A percentile compares a stretch with the other conserved stretches of the same genome.
Evolutionary conservation across 495 filamentous ascomycete genomes (phyloP).

Genomic region (Penicillium turbatum): DNA sequence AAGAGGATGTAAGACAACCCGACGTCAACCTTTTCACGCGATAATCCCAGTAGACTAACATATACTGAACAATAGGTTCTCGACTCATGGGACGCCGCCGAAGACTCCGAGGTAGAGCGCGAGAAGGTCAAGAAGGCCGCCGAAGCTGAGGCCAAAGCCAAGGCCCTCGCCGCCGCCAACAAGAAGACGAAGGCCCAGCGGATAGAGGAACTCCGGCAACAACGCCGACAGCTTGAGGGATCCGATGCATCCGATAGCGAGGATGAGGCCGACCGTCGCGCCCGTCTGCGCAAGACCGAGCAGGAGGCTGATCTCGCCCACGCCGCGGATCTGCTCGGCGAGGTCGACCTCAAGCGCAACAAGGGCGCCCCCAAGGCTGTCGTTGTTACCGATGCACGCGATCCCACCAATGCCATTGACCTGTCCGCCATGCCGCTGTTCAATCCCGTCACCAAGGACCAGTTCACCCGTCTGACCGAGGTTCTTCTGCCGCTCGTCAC

Average conservation of each 20-base stretch:
- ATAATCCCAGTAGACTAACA: constrained; percentile 4
- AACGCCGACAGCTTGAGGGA: constrained; percentile 44
- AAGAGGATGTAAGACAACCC: constrained; percentile 67
- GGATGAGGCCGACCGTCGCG: constrained; percentile 65
- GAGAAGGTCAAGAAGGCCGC: constrained; percentile 87
- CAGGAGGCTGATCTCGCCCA: constrained; percentile 86
- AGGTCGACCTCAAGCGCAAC: constrained; percentile 65
- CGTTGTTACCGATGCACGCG: constrained; percentile 57
- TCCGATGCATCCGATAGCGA: constrained; percentile 63
- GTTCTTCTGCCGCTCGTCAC: constrained; percentile 70
- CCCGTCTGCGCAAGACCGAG: constrained; percentile 70
- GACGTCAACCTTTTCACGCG: neutral
- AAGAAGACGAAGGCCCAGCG: constrained; percentile 89
- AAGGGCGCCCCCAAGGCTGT: constrained; percentile 59
- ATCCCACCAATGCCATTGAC: constrained; percentile 77
- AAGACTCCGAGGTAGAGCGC: constrained; percentile 94
- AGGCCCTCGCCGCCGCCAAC: constrained; percentile 83
- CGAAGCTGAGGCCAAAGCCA: constrained; percentile 82
- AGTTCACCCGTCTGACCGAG: constrained; percentile 73
- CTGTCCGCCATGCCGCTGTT: constrained; percentile 75
- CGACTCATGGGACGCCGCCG: constrained; percentile 95
- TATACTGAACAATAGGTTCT: constrained; percentile 58
- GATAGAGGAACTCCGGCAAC: constrained; percentile 67
- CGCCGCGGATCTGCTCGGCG: constrained; percentile 86
- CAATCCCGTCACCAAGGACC: constrained; percentile 79